Evolutionary conservation across 805 yeast species (phyloP).

Genomic region (Cyberlindnera maclurae): DNA sequence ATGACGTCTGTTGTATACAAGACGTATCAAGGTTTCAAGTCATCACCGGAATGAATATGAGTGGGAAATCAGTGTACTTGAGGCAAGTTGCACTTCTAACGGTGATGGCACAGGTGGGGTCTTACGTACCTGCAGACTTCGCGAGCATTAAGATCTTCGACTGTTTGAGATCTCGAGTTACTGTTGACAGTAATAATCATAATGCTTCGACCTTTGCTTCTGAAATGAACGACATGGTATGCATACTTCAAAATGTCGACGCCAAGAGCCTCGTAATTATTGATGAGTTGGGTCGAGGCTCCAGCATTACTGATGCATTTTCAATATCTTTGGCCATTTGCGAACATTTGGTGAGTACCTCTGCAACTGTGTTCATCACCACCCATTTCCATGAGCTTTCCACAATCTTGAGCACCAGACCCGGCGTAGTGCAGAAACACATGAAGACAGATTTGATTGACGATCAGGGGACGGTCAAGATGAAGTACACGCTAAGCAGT

Average conservation of each 20-base stretch:
- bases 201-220: constrained; percentile 36
- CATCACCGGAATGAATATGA: constrained; percentile 56
- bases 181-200: constrained; percentile 25
- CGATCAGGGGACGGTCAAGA: constrained; percentile 15
- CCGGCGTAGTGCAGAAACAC: constrained; percentile 31
- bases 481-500: constrained; percentile 25
- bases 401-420: constrained; percentile 25
- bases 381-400: constrained; percentile 42
- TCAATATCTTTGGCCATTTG: constrained; percentile 40
- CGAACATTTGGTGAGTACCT: constrained; percentile 28
- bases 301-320: constrained; percentile 45
- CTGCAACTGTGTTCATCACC: constrained; percentile 31
- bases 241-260: constrained; percentile 31
- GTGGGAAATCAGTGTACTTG: constrained; percentile 55
- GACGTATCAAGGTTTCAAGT: constrained; percentile 37
- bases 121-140: constrained; percentile 39
- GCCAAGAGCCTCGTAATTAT: constrained; percentile 33
- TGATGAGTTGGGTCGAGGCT: constrained; percentile 53
- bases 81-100: constrained; percentile 42
- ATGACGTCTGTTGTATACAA: constrained; percentile 30
- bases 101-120: constrained; percentile 54
- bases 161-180: constrained; percentile 31
- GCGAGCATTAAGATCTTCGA: constrained; percentile 36
- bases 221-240: constrained; percentile 43
- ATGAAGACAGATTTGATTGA: constrained; percentile 27